Evolutionary conservation across 2,329 filamentous ascomycete species (phyloP), one percentile per base, ranked within the genome.

Genomic region (Hypocreales sp.): DNA sequence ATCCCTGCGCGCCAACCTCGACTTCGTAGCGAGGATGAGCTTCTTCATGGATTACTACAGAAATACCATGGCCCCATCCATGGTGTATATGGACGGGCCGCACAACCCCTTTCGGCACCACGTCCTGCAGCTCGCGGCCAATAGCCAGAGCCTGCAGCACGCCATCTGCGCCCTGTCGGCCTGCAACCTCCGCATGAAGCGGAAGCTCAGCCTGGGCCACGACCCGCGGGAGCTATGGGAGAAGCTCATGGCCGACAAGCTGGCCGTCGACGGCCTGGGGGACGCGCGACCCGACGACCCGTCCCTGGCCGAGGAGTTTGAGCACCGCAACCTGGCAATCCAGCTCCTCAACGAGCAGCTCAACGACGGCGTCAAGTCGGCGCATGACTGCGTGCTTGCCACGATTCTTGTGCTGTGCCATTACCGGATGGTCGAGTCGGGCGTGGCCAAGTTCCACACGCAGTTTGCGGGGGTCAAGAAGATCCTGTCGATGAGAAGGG

Each of bases 31-130:
- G 32, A 79, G 83, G 45, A 78, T 92, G 59, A 77, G 79, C 38
- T 92, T 79, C 53, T 77, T 93, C 46, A 78, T 94, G 60, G 79
- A 92, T 47, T 93, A 93, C 53, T 94, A 92, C 53, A 78, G 86
- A 46, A 84, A 83, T 50, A 80, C 82, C 45, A 86, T 95, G 57
- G 90, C 84, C 39, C 81, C 82, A 5, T 82, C 83, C 32, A 80
- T 94, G 53, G 84, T 94, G 27, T 81, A 84, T 39, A 84, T 93
- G 48, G 87, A 95, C 47, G 76, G 76, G 8, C 78, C 80, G 2
- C 67, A 65, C 35, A 94, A 93, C 48, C 87, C 87, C 1, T 94
- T 87, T 48, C 68, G 84, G 34, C 73, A 76, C 40, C 79, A 92
- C 45, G 73, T 94, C 30, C 63, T 93, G 32, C 73, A 73, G 30